Base-by-base conservation (phyloP, 805 yeast genomes). In the Nadsonia fulvescens region DNA sequence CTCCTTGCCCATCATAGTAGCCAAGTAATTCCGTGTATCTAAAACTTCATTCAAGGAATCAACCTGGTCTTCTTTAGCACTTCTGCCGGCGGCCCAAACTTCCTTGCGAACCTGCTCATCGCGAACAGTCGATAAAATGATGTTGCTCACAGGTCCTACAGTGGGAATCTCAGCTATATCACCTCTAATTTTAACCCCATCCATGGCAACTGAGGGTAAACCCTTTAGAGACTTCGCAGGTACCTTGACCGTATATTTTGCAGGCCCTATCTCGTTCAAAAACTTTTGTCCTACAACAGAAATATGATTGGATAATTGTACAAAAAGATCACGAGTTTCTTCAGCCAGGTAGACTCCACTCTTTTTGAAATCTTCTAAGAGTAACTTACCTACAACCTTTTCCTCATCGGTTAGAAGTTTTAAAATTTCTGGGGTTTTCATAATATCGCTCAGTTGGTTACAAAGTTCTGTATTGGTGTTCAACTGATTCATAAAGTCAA, bases 401-500 rank as follows among this genome's bases (percentile, higher is more conserved):
- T 89, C 95, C 48, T 89, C 98, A 2, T 53, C 47, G 3, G 72
- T 47, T n/a, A 86, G 51, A 3, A 56, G 37, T 3, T 40, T 30
- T 6, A 39, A 27, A 5, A 58, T 44, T 14, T 51, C 57, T 2
- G 47, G 41, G 22, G 50, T 52, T 2, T 54, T 47, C 29, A 83
- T 48, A 0, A 74, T 70, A n/a, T 47, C 41, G 12, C 62, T 60
- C 20, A 89, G 57, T 23, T 64, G 66, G 24, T 54, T 48, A 41
- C 71, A 79, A 15, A 89, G 56, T 18, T 64, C 72, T 9, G 70
- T 75, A 29, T 79, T 73, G 2, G 96, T 83, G 47, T 89, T 89
- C 23, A 89, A 56, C 28, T 74, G 63, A 48, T 82, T 89, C 98
- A 89, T 89, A 48, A 73, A 83, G 42, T 82, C 92, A 48, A 74